Percentiles rank a stretch among this genome's conserved stretches.
Conservation (phyloP, 208 protist genomes). For the Leishmania tropica region DNA sequence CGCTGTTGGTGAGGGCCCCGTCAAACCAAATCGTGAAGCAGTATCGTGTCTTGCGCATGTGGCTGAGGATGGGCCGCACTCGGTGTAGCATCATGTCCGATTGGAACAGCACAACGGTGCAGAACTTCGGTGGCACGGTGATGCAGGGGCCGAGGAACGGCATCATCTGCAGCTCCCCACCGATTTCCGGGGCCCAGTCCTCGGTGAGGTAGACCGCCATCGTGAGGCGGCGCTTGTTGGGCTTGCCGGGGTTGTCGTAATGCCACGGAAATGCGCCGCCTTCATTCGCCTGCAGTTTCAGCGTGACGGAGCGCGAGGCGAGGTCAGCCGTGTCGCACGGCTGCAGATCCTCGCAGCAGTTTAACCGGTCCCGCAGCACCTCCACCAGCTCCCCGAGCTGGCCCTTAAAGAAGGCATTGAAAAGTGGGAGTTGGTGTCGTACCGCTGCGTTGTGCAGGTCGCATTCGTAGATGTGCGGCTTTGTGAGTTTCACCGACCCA, state of each 20-base stretch:
- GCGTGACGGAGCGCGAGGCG: constrained; percentile 30
- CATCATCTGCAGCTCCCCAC: constrained; percentile 50
- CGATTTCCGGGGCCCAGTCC: constrained; percentile 35
- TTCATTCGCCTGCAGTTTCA: constrained; percentile 66
- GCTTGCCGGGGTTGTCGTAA: constrained; percentile 55
- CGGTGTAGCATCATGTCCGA: constrained; percentile 48
- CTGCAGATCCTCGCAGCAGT: constrained; percentile 37
- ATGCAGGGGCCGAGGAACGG: constrained; percentile 42
- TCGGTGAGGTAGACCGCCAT: constrained; percentile 59
- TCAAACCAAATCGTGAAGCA: constrained; percentile 74
- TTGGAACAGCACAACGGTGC: constrained; percentile 47
- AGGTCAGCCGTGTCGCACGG: constrained; percentile 19
- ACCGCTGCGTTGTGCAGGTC: constrained; percentile 44
- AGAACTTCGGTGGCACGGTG: constrained; percentile 36
- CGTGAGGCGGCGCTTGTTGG: constrained; percentile 58
- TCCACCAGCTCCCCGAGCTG: constrained; percentile 39
- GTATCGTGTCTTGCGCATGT: constrained; percentile 26
- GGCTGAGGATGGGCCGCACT: constrained; percentile 29
- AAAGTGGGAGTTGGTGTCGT: constrained; percentile 36
- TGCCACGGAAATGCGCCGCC: constrained; percentile 65
- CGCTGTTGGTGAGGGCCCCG: constrained; percentile 36
- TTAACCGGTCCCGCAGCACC: constrained; percentile 37
- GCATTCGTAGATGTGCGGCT: constrained; percentile 61
- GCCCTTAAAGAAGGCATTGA: constrained; percentile 37
- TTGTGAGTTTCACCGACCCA: constrained; percentile 46